These are phyloP conservation scores for Lactifluus piperatus DNA, from an alignment of 768 basidiomycete genomes.

Conservation along the genomic window DNA sequence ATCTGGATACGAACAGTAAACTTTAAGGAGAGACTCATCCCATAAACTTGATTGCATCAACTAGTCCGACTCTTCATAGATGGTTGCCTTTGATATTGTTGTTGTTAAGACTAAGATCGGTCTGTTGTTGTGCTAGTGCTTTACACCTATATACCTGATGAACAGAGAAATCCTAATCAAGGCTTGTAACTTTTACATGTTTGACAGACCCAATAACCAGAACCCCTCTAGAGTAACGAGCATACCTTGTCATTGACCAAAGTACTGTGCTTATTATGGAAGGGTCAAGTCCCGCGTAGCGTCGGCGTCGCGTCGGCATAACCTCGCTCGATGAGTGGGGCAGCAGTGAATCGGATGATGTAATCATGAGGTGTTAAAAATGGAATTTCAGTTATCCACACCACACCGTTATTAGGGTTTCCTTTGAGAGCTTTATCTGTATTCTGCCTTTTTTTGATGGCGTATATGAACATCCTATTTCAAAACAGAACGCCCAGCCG, in stretches of 20 bases:
- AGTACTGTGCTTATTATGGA: too few species aligned
- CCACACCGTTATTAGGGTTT: too few species aligned
- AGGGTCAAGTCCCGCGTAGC: too few species aligned
- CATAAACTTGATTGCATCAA: conserved; percentile 10
- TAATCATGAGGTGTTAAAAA: not conserved
- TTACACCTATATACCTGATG: not conserved
- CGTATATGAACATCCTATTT: not conserved
- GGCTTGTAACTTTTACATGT: not conserved
- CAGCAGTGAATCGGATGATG: too few species aligned
- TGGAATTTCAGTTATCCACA: too few species aligned
- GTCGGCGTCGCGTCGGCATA: too few species aligned
- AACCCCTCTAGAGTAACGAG: not conserved
- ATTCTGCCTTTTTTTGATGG: too few species aligned
- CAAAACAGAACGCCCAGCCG: not conserved
- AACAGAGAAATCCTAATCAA: not conserved
- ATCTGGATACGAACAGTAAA: conserved; percentile 63
- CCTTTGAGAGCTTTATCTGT: too few species aligned
- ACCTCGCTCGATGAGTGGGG: too few species aligned
- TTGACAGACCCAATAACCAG: too few species aligned
- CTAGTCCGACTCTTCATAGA: conserved; percentile 22
- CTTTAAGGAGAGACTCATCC: conserved; percentile 52
- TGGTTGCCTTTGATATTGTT: not conserved
- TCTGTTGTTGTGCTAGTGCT: not conserved
- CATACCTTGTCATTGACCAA: too few species aligned
- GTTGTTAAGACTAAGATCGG: not conserved